Evolutionary conservation across 306 rosid species (phyloP).

Genomic region (Cicer chorassanicum): DNA sequence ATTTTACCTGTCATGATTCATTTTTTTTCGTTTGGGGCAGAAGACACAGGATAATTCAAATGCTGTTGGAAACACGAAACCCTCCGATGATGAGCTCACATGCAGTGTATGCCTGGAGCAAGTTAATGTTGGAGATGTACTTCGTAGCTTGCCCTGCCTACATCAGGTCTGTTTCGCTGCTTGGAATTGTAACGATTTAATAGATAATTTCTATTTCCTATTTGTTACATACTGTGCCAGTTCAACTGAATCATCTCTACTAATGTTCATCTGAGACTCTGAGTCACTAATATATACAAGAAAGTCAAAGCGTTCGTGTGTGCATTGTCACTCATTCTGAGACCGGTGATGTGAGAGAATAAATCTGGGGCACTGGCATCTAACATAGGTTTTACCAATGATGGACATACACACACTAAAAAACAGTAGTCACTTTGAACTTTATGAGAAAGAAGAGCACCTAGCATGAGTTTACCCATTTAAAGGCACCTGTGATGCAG

Average conservation of each 20-base stretch:
- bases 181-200: not conserved
- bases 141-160: constrained; percentile 96
- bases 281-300: constrained; percentile 16
- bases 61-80: constrained; percentile 62
- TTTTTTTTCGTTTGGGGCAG: constrained; percentile 48
- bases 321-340: not conserved
- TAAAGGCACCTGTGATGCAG: not conserved
- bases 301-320: not conserved
- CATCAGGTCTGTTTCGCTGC: constrained; percentile 71
- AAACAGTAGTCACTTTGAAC: not conserved
- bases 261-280: not conserved
- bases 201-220: constrained; percentile 9
- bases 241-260: constrained; percentile 23
- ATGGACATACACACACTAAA: not conserved
- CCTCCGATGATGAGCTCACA: constrained; percentile 84
- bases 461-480: not conserved
- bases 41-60: constrained; percentile 65
- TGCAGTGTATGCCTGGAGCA: constrained; percentile 99
- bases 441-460: not conserved
- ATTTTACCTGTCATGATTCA: constrained; percentile 7
- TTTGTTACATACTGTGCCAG: not conserved
- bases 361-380: not conserved
- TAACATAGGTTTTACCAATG: not conserved
- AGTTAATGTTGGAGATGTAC: constrained; percentile 80
- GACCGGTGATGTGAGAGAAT: not conserved